Conservation (phyloP, 441 rosid species). For the Hura crepitans region DNA sequence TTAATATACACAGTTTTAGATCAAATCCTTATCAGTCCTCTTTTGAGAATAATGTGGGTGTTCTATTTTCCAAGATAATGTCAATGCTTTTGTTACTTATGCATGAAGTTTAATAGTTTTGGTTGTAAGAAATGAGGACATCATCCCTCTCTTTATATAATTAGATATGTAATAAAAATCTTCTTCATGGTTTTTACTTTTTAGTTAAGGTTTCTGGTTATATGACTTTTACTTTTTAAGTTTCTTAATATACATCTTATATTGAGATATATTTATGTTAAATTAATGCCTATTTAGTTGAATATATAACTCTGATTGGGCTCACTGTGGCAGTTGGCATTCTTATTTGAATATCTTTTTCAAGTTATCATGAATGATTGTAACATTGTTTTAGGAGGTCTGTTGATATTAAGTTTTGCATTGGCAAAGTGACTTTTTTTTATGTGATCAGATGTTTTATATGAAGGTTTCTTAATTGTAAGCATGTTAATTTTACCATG, state of each 20-base stretch:
- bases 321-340: background rate
- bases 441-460: background rate
- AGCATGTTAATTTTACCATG: constrained; percentile 8
- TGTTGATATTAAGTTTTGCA: background rate
- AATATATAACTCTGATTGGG: background rate
- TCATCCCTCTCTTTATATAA: background rate
- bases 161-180: background rate
- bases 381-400: background rate
- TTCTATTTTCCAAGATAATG: background rate
- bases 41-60: background rate
- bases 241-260: background rate
- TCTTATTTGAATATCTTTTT: no score
- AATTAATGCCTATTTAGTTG: background rate
- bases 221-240: background rate
- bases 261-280: background rate
- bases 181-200: no score
- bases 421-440: no score
- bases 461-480: background rate
- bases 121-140: background rate
- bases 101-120: background rate
- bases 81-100: constrained; percentile 6
- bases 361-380: background rate
- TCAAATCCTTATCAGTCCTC: background rate
- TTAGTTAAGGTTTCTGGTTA: background rate
- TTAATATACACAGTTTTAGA: background rate